phyloP scores from a whole-genome alignment of 345 rosid genomes.

The Nephelium lappaceum region DNA sequence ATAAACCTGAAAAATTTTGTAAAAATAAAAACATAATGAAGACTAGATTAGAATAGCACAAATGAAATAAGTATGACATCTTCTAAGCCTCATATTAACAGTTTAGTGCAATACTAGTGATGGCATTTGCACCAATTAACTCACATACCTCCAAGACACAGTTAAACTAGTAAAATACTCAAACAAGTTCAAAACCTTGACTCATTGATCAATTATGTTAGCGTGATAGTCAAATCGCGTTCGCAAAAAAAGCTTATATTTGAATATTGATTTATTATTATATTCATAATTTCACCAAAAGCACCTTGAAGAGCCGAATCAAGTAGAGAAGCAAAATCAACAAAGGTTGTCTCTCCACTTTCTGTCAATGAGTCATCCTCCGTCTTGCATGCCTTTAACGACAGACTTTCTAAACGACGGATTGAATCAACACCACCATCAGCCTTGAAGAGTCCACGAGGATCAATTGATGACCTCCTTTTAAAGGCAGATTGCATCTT shows the following conservation, averaged over 20 bases:
- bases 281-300: background rate
- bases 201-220: background rate
- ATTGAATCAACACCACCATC: constrained; percentile 46
- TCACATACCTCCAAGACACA: background rate
- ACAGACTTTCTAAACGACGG: constrained; percentile 55
- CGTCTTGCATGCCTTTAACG: constrained; percentile 76
- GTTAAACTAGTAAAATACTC: background rate
- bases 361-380: constrained; percentile 77
- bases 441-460: constrained; percentile 43
- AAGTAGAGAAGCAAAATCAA: constrained; percentile 79
- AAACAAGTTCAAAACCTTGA: constrained; percentile 2
- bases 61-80: background rate
- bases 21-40: too few relatives aligned
- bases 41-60: background rate
- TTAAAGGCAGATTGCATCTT: constrained; percentile 50
- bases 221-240: background rate
- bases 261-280: background rate
- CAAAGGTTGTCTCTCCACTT: constrained; percentile 70
- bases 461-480: constrained; percentile 47
- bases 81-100: background rate
- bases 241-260: background rate
- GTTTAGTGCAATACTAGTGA: background rate
- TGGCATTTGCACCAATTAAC: background rate
- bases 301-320: constrained; percentile 93
- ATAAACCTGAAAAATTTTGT: background rate